Conservation (phyloP, 768 basidiomycete genomes). For the Auricularia auricula-judae region DNA sequence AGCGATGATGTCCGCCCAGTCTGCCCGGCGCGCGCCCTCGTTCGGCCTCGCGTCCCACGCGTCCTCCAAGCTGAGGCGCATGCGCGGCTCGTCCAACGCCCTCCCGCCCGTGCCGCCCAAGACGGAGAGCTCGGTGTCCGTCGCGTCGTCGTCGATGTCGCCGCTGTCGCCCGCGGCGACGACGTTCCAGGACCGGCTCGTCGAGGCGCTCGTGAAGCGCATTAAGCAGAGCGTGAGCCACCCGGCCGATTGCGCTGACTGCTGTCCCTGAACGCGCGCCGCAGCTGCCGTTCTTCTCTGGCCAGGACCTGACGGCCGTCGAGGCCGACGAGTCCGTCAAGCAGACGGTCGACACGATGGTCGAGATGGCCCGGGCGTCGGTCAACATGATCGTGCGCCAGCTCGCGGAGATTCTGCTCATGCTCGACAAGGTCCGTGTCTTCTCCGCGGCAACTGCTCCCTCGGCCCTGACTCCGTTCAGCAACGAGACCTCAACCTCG, state of each 20-base stretch:
- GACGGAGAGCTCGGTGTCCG: neutral
- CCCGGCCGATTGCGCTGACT: neutral
- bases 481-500: slow-evolving; percentile 43
- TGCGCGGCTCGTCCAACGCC: slow-evolving; percentile 1
- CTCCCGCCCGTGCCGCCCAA: neutral
- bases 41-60: neutral
- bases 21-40: neutral
- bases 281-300: slow-evolving; percentile 81
- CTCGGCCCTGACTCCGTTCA: slow-evolving; percentile 13
- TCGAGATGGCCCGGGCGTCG: slow-evolving; percentile 65
- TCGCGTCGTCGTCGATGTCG: neutral
- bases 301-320: slow-evolving; percentile 55
- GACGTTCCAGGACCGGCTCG: neutral
- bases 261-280: neutral
- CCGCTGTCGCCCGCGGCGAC: neutral
- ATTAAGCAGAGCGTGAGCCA: neutral
- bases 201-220: neutral
- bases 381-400: slow-evolving; percentile 73
- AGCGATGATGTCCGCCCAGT: neutral
- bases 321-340: slow-evolving; percentile 68
- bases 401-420: slow-evolving; percentile 66
- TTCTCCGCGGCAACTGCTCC: slow-evolving; percentile 9
- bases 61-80: neutral
- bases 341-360: slow-evolving; percentile 66
- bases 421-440: slow-evolving; percentile 53